These are phyloP conservation scores for Monosiga brevicollis DNA, from an alignment of 78 protist species.

Conservation along the genomic window DNA sequence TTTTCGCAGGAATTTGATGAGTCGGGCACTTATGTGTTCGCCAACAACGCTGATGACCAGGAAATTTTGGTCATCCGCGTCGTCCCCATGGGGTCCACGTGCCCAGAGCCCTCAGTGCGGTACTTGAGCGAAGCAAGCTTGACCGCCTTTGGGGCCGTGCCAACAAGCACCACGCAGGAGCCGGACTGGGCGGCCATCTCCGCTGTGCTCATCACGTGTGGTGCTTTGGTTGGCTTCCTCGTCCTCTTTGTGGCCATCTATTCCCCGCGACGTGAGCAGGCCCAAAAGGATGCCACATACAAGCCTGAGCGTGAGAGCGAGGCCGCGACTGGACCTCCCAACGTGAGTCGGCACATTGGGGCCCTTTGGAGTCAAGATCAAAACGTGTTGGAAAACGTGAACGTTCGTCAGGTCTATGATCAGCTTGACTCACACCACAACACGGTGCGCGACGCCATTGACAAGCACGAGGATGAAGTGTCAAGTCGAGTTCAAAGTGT, in stretches of 20 bases:
- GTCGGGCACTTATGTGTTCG: constrained; percentile 41
- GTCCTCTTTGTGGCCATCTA: constrained; percentile 7
- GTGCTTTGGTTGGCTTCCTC: background rate
- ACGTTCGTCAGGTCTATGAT: constrained; percentile 34
- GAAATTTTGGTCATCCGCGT: constrained; percentile 22
- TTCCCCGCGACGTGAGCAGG: background rate
- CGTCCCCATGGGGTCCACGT: constrained; percentile 2
- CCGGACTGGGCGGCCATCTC: constrained; percentile 34
- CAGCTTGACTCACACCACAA: constrained; percentile 38
- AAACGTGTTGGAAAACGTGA: constrained; percentile 33
- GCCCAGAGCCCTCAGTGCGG: background rate
- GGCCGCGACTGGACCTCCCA: background rate
- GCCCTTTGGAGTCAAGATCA: background rate
- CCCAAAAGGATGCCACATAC: background rate
- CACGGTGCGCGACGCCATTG: constrained; percentile 22
- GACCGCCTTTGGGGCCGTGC: background rate
- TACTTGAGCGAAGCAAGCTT: constrained; percentile 4
- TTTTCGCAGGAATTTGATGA: constrained; percentile 33
- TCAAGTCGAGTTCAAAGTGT: constrained; percentile 11
- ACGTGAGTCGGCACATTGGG: background rate
- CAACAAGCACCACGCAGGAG: background rate
- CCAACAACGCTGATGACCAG: constrained; percentile 8
- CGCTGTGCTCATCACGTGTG: background rate
- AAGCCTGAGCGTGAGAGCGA: background rate
- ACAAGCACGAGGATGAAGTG: constrained; percentile 15